Evolutionary conservation across 805 yeast species (phyloP).

Genomic region (Metschnikowia proteae): DNA sequence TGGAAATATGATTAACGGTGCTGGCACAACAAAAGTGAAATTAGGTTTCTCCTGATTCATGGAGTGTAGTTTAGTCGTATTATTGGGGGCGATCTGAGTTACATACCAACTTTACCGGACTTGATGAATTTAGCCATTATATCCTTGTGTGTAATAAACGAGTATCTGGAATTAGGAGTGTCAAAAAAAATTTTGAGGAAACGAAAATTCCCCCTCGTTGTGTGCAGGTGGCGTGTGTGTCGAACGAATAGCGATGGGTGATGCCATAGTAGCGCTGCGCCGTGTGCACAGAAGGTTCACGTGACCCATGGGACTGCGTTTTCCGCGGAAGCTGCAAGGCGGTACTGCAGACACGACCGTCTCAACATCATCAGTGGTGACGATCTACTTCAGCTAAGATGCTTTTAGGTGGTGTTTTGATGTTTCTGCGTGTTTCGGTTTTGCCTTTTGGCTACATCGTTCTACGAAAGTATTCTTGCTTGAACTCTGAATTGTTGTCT

Average conservation of each 20-base stretch:
- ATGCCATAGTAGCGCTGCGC: neutral
- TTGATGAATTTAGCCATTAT: conserved; percentile 98
- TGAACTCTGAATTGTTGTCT: neutral
- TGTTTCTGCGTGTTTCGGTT: no score
- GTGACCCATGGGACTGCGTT: conserved; percentile 9
- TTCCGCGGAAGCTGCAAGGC: neutral
- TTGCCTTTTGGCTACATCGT: no score
- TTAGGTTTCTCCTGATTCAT: neutral
- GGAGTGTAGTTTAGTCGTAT: neutral
- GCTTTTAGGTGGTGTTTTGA: no score
- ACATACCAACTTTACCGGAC: conserved; percentile 99
- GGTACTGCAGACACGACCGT: neutral
- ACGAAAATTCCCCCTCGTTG: conserved; percentile 21
- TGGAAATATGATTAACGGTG: neutral
- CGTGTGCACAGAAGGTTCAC: conserved; percentile 1
- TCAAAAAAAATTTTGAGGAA: conserved; percentile 19
- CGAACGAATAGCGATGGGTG: conserved; percentile 10
- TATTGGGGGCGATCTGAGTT: conserved; percentile 14
- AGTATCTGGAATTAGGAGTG: conserved; percentile 10
- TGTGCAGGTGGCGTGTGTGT: conserved; percentile 17
- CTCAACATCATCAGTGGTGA: neutral
- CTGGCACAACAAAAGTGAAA: neutral
- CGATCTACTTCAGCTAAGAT: no score
- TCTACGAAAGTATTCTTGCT: no score
- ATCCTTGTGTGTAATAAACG: conserved; percentile 25